A percentile compares a stretch with the other conserved stretches of the same genome.
phyloP scores from a whole-genome alignment of 2,329 filamentous ascomycete species.

The Colletotrichum sp. region DNA sequence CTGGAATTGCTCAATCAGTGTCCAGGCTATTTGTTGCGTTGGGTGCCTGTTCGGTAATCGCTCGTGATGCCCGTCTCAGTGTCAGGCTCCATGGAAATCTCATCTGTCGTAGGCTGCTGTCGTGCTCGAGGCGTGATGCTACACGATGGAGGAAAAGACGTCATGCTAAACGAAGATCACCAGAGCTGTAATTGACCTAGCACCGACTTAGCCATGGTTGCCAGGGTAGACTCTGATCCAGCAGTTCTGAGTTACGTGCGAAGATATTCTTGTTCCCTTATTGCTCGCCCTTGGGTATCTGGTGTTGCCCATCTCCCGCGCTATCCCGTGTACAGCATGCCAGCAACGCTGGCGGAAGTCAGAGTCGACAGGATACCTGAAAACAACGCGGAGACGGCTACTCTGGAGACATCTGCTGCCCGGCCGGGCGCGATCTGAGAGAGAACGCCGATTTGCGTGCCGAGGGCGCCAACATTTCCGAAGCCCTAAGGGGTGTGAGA shows the following conservation, averaged over 20 bases:
- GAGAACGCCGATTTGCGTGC: conserved; percentile 14
- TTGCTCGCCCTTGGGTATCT: not conserved
- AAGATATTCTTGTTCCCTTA: not conserved
- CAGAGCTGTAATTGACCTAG: not conserved
- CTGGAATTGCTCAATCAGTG: not conserved
- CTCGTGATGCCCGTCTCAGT: not conserved
- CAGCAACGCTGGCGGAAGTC: conserved; percentile 13
- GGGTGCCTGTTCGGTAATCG: not conserved
- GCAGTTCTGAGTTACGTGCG: not conserved
- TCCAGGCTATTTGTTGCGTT: not conserved
- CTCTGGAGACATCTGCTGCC: conserved; percentile 7
- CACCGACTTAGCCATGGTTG: not conserved
- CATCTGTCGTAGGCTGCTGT: not conserved
- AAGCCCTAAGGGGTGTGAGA: not conserved
- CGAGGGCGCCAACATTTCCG: conserved; percentile 10
- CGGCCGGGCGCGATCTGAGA: conserved; percentile 15
- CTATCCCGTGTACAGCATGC: conserved; percentile 14
- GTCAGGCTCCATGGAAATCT: not conserved
- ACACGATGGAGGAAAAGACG: not conserved
- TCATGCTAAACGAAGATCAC: not conserved
- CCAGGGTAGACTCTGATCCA: not conserved
- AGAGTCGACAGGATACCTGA: conserved; percentile 15
- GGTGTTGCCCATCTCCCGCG: not conserved
- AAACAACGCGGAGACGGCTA: conserved; percentile 12
- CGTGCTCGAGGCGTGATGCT: not conserved